These are phyloP conservation scores for Vaccinium darrowii DNA, from an alignment of 148 eudicot genomes.

Conservation along the genomic window DNA sequence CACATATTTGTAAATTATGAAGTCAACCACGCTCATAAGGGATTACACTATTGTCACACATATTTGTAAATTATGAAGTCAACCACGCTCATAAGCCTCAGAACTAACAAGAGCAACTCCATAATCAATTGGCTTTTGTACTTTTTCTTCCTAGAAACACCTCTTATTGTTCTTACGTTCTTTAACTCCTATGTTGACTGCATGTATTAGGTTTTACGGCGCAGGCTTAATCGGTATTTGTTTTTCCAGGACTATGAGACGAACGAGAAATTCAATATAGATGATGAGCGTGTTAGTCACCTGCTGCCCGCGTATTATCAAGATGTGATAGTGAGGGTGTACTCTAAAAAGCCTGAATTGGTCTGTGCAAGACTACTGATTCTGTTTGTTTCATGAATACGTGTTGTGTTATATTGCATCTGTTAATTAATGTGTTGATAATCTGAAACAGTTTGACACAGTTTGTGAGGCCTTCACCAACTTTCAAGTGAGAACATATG, in stretches of 20 bases:
- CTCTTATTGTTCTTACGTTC: background rate
- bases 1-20: background rate
- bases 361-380: slow-evolving; percentile 27
- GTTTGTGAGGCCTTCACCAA: slow-evolving; percentile 84
- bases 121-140: background rate
- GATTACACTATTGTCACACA: background rate
- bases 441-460: slow-evolving; percentile 52
- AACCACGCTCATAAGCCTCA: background rate
- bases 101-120: background rate
- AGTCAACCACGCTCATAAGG: background rate
- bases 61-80: background rate
- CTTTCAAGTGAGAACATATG: slow-evolving; percentile 52
- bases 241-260: slow-evolving; percentile 68
- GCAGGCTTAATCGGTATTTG: background rate
- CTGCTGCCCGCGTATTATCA: slow-evolving; percentile 64
- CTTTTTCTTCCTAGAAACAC: background rate
- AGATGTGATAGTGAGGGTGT: slow-evolving; percentile 81
- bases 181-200: background rate
- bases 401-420: background rate
- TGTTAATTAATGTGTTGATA: background rate
- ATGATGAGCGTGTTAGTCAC: slow-evolving; percentile 62
- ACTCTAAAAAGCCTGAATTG: slow-evolving; percentile 74
- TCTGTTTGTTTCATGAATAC: background rate
- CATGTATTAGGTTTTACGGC: background rate
- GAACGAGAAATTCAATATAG: slow-evolving; percentile 46